Percentiles rank a stretch among this genome's conserved stretches.
Conservation (phyloP, 495 filamentous ascomycete species). For the Podospora pseudoanserina region DNA sequence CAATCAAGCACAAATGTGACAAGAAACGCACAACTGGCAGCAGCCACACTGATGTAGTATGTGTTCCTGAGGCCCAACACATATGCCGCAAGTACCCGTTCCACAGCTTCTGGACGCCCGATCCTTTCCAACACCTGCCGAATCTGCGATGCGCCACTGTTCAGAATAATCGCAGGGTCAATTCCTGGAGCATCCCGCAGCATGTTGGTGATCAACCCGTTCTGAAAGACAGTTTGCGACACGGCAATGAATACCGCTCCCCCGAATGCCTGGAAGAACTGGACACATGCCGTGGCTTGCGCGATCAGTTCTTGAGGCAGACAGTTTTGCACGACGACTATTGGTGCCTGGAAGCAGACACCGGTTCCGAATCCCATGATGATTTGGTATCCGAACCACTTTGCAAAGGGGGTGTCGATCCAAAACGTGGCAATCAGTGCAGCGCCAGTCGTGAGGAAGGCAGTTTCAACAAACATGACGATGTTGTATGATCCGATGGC, state of each 20-base stretch:
- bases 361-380: background rate
- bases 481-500: background rate
- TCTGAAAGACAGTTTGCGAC: background rate
- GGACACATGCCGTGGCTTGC: background rate
- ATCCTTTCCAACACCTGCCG: background rate
- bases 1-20: background rate
- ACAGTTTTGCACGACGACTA: background rate
- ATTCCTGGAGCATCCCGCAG: background rate
- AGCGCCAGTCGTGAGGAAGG: background rate
- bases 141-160: background rate
- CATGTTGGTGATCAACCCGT: background rate
- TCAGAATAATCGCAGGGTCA: background rate
- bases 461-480: background rate
- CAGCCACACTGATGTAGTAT: background rate
- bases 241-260: background rate
- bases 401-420: background rate
- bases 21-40: background rate
- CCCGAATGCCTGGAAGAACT: background rate
- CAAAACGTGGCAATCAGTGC: background rate
- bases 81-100: background rate
- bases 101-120: background rate
- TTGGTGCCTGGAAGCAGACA: background rate
- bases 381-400: constrained; percentile 1
- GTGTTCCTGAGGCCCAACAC: background rate
- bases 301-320: background rate